Percentiles rank a stretch among this genome's conserved stretches.
These are phyloP conservation scores for Ocimum tenuiflorum DNA, from an alignment of 257 asterid species.

Conservation along the genomic window DNA sequence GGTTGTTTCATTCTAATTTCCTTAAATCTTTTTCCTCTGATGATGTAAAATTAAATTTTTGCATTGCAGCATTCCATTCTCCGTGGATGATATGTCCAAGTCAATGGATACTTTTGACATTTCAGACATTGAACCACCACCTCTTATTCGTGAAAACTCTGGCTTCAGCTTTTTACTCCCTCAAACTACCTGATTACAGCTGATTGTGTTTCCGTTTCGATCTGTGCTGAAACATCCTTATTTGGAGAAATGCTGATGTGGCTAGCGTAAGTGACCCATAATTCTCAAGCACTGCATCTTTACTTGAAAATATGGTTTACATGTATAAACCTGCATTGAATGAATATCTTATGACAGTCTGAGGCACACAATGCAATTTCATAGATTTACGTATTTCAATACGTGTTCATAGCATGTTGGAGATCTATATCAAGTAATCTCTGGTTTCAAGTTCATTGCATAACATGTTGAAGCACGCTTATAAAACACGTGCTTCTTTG, in stretches of 20 bases:
- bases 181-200: conserved; percentile 43
- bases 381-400: too few species aligned
- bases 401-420: too few species aligned
- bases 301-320: neutral
- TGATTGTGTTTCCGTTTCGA: conserved; percentile 4
- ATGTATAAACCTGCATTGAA: neutral
- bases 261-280: conserved; percentile 15
- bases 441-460: too few species aligned
- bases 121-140: conserved; percentile 94
- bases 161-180: conserved; percentile 94
- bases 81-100: conserved; percentile 94
- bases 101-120: conserved; percentile 88
- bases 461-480: too few species aligned
- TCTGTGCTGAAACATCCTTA: conserved; percentile 14
- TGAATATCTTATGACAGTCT: too few species aligned
- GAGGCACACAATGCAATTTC: too few species aligned
- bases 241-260: neutral
- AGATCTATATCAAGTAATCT: too few species aligned
- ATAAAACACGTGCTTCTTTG: too few species aligned
- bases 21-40: neutral
- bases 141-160: conserved; percentile 90
- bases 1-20: neutral
- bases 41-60: neutral
- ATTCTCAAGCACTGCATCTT: neutral
- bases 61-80: conserved; percentile 88